A percentile compares a stretch with the other conserved stretches of the same genome.
Evolutionary conservation across 2,329 filamentous ascomycete species (phyloP).

Genomic region (Chaetothyriales sp.): DNA sequence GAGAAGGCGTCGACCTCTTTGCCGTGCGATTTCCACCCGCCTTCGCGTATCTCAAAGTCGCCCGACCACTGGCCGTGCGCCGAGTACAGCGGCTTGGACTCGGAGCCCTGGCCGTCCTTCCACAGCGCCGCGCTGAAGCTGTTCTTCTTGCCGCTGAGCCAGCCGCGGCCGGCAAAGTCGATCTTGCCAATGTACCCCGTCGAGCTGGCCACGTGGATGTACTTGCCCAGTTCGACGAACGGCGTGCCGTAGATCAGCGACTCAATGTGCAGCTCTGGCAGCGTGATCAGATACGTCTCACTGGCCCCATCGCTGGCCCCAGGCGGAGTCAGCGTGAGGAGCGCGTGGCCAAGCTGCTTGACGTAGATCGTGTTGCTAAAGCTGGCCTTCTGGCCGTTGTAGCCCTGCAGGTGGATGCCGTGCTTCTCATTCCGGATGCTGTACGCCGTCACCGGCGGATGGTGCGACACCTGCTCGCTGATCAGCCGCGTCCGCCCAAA

Average conservation of each 20-base stretch:
- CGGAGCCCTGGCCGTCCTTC: conserved; percentile 48
- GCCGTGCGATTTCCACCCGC: conserved; percentile 13
- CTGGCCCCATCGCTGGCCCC: conserved; percentile 36
- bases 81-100: conserved; percentile 59
- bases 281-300: conserved; percentile 78
- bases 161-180: conserved; percentile 86
- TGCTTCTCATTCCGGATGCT: conserved; percentile 76
- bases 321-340: conserved; percentile 51
- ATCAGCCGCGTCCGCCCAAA: conserved; percentile 70
- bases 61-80: conserved; percentile 75
- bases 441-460: conserved; percentile 90
- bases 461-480: conserved; percentile 89
- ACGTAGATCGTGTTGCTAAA: conserved; percentile 90
- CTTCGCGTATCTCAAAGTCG: conserved; percentile 18
- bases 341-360: conserved; percentile 83
- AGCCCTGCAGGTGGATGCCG: conserved; percentile 62
- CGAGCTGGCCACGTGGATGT: conserved; percentile 72
- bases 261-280: conserved; percentile 85
- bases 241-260: conserved; percentile 62
- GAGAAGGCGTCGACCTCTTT: conserved; percentile 44
- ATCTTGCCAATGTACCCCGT: conserved; percentile 79
- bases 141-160: conserved; percentile 94
- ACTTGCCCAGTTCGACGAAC: conserved; percentile 79
- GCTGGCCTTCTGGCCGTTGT: conserved; percentile 92
- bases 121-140: conserved; percentile 65